Evolutionary conservation across 2,329 filamentous ascomycete species (phyloP).

Genomic region (Lachnellula hyalina): DNA sequence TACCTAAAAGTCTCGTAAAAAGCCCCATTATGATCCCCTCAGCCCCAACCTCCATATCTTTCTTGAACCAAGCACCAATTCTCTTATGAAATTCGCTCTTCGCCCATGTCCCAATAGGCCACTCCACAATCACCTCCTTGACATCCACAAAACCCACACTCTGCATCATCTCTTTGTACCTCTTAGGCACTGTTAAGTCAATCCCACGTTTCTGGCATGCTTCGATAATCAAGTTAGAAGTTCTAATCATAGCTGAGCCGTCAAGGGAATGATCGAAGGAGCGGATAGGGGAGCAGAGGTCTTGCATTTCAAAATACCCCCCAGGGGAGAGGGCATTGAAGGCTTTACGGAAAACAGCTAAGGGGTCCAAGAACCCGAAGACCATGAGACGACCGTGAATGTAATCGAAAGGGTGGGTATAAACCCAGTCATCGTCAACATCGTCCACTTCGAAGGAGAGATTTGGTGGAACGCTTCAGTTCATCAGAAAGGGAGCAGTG

Average conservation of each 20-base stretch:
- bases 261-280: slow-evolving; percentile 9
- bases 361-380: slow-evolving; percentile 52
- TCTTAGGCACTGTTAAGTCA: slow-evolving; percentile 13
- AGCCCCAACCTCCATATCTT: slow-evolving; percentile 3
- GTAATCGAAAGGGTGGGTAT: slow-evolving; percentile 45
- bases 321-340: slow-evolving; percentile 16
- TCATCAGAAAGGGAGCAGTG: neutral
- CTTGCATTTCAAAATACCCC: slow-evolving; percentile 32
- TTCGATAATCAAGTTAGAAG: neutral
- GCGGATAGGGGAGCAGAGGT: slow-evolving; percentile 12
- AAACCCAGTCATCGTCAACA: slow-evolving; percentile 36
- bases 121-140: slow-evolving; percentile 40
- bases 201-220: neutral
- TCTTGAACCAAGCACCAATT: slow-evolving; percentile 7
- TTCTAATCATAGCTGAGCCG: slow-evolving; percentile 15
- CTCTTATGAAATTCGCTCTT: slow-evolving; percentile 5
- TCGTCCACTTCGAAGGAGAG: slow-evolving; percentile 60
- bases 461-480: slow-evolving; percentile 55
- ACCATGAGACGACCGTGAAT: slow-evolving; percentile 51
- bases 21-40: slow-evolving; percentile 7
- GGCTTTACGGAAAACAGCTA: slow-evolving; percentile 23
- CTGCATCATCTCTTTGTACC: slow-evolving; percentile 8
- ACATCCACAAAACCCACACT: slow-evolving; percentile 19
- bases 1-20: slow-evolving; percentile 10
- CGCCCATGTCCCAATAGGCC: slow-evolving; percentile 32